phyloP scores from a whole-genome alignment of 495 filamentous ascomycete genomes.

The Paragyromitra xinjiangensis region DNA sequence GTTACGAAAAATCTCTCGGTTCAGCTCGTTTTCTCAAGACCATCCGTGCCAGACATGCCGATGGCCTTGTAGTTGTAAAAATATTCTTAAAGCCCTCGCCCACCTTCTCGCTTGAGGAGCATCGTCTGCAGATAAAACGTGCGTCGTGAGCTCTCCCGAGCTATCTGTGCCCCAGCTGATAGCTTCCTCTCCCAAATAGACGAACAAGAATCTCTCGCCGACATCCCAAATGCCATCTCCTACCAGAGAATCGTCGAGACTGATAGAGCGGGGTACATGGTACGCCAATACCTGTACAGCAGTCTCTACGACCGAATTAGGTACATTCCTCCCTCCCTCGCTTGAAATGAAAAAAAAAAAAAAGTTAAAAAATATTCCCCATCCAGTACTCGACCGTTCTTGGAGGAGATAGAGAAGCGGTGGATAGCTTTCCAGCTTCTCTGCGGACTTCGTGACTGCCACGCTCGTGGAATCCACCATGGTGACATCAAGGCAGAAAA shows the following conservation, averaged over 20 bases:
- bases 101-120: conserved; percentile 53
- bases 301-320: conserved; percentile 96
- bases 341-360: conserved; percentile 21
- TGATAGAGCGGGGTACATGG: conserved; percentile 85
- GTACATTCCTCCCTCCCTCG: conserved; percentile 57
- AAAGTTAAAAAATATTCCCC: conserved; percentile 1
- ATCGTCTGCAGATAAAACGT: conserved; percentile 54
- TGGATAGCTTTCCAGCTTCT: conserved; percentile 98
- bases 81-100: conserved; percentile 89
- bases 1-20: conserved; percentile 92
- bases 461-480: conserved; percentile 88
- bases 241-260: conserved; percentile 93
- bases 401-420: conserved; percentile 97
- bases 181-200: conserved; percentile 62
- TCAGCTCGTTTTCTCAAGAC: conserved; percentile 97
- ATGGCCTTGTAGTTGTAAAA: conserved; percentile 92
- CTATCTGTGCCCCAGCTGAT: conserved; percentile 39
- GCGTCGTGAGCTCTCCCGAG: conserved; percentile 25
- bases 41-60: conserved; percentile 84
- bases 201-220: conserved; percentile 78
- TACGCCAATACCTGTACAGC: conserved; percentile 96
- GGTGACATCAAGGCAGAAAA: conserved; percentile 99
- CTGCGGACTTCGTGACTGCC: conserved; percentile 90
- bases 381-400: conserved; percentile 89
- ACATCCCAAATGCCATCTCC: conserved; percentile 88